These are phyloP conservation scores for Phoenix dactylifera DNA, from an alignment of 176 grass and related monocot genomes.

Conservation along the genomic window DNA sequence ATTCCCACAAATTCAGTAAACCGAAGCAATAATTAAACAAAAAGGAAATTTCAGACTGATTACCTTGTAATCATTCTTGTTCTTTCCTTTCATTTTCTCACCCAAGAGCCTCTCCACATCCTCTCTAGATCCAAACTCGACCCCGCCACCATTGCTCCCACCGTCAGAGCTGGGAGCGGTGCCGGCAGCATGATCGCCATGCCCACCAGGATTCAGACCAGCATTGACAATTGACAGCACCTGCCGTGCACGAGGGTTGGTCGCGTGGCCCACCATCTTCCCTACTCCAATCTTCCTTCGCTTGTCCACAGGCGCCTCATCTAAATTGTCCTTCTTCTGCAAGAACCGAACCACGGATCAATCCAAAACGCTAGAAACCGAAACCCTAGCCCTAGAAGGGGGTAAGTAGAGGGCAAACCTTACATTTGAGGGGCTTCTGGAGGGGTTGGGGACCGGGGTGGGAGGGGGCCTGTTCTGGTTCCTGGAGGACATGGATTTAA, in stretches of 20 bases:
- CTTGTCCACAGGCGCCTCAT: constrained; percentile 16
- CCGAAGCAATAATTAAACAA: too few relatives aligned
- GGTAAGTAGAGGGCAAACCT: neutral
- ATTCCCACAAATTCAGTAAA: too few relatives aligned
- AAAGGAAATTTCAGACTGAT: neutral
- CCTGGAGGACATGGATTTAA: constrained; percentile 12
- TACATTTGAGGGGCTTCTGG: constrained; percentile 46
- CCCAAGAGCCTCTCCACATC: constrained; percentile 78
- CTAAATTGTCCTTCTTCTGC: constrained; percentile 79
- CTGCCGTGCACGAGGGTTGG: constrained; percentile 22
- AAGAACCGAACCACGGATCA: neutral
- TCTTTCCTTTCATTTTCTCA: constrained; percentile 86
- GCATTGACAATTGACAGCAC: constrained; percentile 59
- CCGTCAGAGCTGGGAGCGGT: constrained; percentile 15
- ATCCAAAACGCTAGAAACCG: neutral
- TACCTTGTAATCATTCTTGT: constrained; percentile 87
- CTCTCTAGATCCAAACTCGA: constrained; percentile 65
- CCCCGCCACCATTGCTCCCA: neutral
- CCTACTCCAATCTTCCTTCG: constrained; percentile 21
- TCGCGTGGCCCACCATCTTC: constrained; percentile 27
- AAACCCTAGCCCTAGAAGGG: neutral
- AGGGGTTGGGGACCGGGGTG: constrained; percentile 23
- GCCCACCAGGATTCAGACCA: constrained; percentile 10
- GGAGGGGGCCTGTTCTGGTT: constrained; percentile 29
- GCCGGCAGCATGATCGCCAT: neutral